Percentiles rank a stretch among this genome's conserved stretches.
phyloP scores from a whole-genome alignment of 1,284 basidiomycete genomes.

The Naganishia sp. region DNA sequence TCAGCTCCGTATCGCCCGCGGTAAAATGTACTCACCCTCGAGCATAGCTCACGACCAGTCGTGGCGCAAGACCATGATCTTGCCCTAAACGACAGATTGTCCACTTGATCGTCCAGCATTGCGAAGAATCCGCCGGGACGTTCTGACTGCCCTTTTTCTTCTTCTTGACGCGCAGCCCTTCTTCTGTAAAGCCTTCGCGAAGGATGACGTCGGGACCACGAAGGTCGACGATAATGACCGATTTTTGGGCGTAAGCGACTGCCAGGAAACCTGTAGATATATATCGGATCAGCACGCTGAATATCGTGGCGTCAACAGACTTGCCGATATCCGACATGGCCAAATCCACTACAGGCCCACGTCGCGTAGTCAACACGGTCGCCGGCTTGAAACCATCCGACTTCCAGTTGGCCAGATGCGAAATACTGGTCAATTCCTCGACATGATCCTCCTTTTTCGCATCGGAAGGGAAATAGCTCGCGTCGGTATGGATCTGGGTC shows the following conservation, averaged over 20 bases:
- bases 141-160: constrained; percentile 53
- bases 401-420: constrained; percentile 54
- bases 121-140: constrained; percentile 45
- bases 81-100: constrained; percentile 61
- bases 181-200: constrained; percentile 53
- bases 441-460: constrained; percentile 24
- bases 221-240: constrained; percentile 68
- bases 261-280: constrained; percentile 67
- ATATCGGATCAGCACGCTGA: not conserved
- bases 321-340: constrained; percentile 70
- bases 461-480: constrained; percentile 42
- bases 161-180: constrained; percentile 49
- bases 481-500: constrained; percentile 36
- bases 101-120: constrained; percentile 66
- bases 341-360: constrained; percentile 60
- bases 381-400: constrained; percentile 63
- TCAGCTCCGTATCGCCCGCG: not conserved
- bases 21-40: constrained; percentile 58
- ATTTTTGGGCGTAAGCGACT: constrained; percentile 64
- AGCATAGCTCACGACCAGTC: constrained; percentile 64
- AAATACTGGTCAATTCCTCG: constrained; percentile 49
- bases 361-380: constrained; percentile 61
- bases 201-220: constrained; percentile 67
- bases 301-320: constrained; percentile 35
- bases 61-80: constrained; percentile 62